These are phyloP conservation scores for Dalechampia spathulata DNA, from an alignment of 441 rosid genomes.

Conservation along the genomic window DNA sequence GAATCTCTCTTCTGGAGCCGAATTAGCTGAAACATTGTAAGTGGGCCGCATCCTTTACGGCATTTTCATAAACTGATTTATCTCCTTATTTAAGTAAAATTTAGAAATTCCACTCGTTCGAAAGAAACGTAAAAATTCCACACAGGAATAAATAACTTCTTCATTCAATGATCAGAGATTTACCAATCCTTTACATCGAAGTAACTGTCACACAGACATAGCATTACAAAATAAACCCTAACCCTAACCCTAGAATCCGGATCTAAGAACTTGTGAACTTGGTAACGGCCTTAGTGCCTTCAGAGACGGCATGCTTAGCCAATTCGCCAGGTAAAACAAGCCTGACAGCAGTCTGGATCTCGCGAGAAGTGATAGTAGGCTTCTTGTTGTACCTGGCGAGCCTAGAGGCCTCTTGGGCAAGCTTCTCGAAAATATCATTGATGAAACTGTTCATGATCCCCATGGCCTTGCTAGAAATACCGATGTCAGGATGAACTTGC, in stretches of 20 bases:
- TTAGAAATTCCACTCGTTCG: no score
- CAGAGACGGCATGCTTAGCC: slow-evolving; percentile 27
- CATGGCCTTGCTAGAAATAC: slow-evolving; percentile 27
- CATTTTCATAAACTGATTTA: neutral
- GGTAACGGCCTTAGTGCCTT: slow-evolving; percentile 24
- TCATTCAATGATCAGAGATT: no score
- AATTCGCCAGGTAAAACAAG: slow-evolving; percentile 23
- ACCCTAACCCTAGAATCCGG: slow-evolving; percentile 6
- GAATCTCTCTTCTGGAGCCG: slow-evolving; percentile 56
- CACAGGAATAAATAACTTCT: neutral
- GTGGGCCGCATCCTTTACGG: neutral
- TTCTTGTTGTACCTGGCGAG: slow-evolving; percentile 24
- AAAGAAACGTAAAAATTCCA: neutral
- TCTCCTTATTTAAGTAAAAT: no score
- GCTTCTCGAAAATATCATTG: slow-evolving; percentile 26
- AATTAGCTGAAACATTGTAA: slow-evolving; percentile 29
- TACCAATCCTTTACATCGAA: slow-evolving; percentile 6
- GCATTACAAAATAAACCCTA: neutral
- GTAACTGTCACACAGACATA: neutral
- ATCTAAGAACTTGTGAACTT: slow-evolving; percentile 32
- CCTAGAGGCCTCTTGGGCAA: slow-evolving; percentile 18
- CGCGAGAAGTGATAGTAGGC: slow-evolving; percentile 23
- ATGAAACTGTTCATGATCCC: slow-evolving; percentile 27
- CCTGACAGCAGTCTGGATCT: slow-evolving; percentile 26
- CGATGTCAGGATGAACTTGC: slow-evolving; percentile 26